These are phyloP conservation scores for Castanopsis chinensis DNA, from an alignment of 306 rosid genomes.

Conservation along the genomic window DNA sequence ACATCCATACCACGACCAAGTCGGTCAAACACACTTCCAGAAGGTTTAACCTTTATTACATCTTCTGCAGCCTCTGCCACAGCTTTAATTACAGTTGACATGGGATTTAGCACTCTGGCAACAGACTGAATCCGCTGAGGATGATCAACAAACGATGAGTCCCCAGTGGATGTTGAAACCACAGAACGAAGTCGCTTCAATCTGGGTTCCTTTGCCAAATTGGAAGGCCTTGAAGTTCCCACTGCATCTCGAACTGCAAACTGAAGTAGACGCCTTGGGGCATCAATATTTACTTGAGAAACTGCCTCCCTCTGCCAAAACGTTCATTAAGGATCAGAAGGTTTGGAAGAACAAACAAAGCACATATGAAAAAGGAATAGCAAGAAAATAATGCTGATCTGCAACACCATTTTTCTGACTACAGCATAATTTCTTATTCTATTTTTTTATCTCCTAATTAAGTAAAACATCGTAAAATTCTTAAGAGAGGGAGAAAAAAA, in stretches of 20 bases:
- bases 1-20: conserved; percentile 59
- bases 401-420: conserved; percentile 12
- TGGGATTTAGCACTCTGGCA: conserved; percentile 65
- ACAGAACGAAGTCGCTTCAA: conserved; percentile 91
- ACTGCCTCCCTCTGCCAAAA: conserved; percentile 59
- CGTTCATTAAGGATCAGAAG: conserved; percentile 29
- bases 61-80: conserved; percentile 94
- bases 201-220: conserved; percentile 48
- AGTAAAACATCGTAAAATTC: not conserved
- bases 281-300: conserved; percentile 56
- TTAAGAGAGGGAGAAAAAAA: too few relatives aligned
- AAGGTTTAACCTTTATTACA: conserved; percentile 64
- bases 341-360: conserved; percentile 14
- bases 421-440: not conserved
- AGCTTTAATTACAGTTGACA: conserved; percentile 89
- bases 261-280: conserved; percentile 81
- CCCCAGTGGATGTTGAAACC: conserved; percentile 64
- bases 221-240: conserved; percentile 57
- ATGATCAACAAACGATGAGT: conserved; percentile 51
- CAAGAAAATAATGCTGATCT: not conserved
- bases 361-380: not conserved
- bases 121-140: conserved; percentile 48
- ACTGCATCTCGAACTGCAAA: conserved; percentile 93
- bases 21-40: conserved; percentile 88
- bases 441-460: not conserved